Percentiles rank a stretch among this genome's conserved stretches.
phyloP scores from a whole-genome alignment of 208 protist genomes.

The Vickermania ingenoplastis region DNA sequence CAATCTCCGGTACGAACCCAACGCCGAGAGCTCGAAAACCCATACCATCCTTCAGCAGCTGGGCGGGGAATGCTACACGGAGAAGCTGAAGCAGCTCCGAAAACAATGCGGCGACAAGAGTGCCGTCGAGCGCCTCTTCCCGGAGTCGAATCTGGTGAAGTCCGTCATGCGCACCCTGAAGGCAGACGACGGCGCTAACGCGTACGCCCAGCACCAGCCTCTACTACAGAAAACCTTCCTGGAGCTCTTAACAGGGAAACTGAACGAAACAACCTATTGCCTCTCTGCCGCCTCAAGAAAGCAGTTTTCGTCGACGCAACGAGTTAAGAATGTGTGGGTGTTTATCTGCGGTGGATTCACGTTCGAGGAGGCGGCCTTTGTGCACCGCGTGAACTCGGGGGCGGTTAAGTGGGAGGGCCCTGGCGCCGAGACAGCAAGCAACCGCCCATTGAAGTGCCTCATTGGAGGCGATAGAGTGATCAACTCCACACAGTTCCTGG shows the following conservation, averaged over 20 bases:
- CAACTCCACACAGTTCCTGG: neutral
- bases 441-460: neutral
- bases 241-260: slow-evolving; percentile 51
- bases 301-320: slow-evolving; percentile 13
- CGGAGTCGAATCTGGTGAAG: slow-evolving; percentile 77
- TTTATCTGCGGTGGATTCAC: slow-evolving; percentile 86
- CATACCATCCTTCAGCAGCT: slow-evolving; percentile 26
- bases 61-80: slow-evolving; percentile 21
- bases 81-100: slow-evolving; percentile 41
- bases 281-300: slow-evolving; percentile 24
- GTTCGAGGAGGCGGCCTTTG: slow-evolving; percentile 69
- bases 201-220: slow-evolving; percentile 97
- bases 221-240: slow-evolving; percentile 77
- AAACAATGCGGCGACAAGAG: slow-evolving; percentile 48
- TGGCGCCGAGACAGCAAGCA: neutral
- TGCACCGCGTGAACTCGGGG: slow-evolving; percentile 53
- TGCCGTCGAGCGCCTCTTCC: slow-evolving; percentile 81
- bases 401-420: slow-evolving; percentile 9
- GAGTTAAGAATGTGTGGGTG: slow-evolving; percentile 54
- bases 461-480: neutral
- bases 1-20: slow-evolving; percentile 66
- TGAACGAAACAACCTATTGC: slow-evolving; percentile 39
- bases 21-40: slow-evolving; percentile 11
- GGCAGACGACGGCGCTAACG: slow-evolving; percentile 82
- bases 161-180: slow-evolving; percentile 71